Base-by-base conservation (phyloP, 495 filamentous ascomycete genomes). In the Annulohypoxylon bovei region DNA sequence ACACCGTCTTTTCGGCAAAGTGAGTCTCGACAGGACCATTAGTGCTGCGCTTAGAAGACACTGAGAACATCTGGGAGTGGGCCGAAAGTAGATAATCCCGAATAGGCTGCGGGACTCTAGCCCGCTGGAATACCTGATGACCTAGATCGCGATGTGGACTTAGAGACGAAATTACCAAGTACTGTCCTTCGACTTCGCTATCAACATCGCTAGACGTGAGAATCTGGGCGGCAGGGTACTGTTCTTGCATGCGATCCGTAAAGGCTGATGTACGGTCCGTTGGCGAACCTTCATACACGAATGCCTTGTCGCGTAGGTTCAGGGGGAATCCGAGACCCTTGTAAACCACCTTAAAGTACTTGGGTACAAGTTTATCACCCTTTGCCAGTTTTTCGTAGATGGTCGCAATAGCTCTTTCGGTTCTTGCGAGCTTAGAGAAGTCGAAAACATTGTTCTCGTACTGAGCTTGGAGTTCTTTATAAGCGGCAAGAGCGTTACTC, bases 321-420 rank as follows among this genome's bases (percentile, higher is more conserved):
- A 86, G 52, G 9, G 93, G 93, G 79, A 98, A 99, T 0, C 96
- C 95, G 54, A 98, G 88, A 18, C 95, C 95, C 74, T 90, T 91
- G 81, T 94, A 99, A 35, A 90, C 84, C 22, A 98, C 94, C 47
- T 93, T 92, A 86, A 96, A 99, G 81, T 97, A 98, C 60, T 93
- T 89, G 1, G 92, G 90, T 71, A 89, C 89, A 35, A 90, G 80
- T 69, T 87, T 89, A 28, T 93, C 89, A 62, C 92, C 91, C 79
- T 92, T 94, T 4, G 89, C 85, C 56, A 99, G 90, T 37, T 85
- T 89, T 75, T 98, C 96, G 78, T 97, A 92, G 23, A 98, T 94
- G 40, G 88, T 94, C 16, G 95, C 96, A 85, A 97, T 97, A 11
- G 95, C 93, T 66, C 94, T 84, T 74, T 97, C 91, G 0, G 93